Evolutionary conservation across 1,139 yeast genomes (phyloP).

Genomic region (Debaryomycetaceae sp.): DNA sequence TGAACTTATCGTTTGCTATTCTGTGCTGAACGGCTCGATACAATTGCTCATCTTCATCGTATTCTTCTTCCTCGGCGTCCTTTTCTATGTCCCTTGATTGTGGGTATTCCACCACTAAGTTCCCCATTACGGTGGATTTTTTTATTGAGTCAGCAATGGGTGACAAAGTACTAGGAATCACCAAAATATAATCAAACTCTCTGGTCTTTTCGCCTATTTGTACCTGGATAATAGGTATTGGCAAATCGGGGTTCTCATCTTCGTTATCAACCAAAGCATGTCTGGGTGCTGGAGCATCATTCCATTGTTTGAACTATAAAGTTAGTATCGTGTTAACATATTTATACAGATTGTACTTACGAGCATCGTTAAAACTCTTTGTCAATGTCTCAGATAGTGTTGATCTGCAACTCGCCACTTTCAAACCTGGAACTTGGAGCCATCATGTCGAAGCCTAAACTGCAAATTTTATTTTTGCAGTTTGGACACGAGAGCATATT

Average conservation of each 20-base stretch:
- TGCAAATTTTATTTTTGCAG: neutral
- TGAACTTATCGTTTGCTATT: conserved; percentile 20
- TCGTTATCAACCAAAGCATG: conserved; percentile 50
- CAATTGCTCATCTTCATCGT: conserved; percentile 55
- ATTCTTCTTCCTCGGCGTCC: conserved; percentile 22
- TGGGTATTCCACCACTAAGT: conserved; percentile 20
- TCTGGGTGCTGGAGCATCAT: conserved; percentile 50
- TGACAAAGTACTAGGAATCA: conserved; percentile 27
- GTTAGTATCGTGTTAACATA: conserved; percentile 9
- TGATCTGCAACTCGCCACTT: conserved; percentile 1
- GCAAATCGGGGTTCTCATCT: conserved; percentile 12
- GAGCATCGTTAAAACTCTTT: conserved; percentile 7
- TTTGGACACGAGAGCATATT: neutral
- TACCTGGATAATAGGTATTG: conserved; percentile 15
- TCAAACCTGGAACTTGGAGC: neutral
- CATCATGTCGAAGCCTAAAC: neutral
- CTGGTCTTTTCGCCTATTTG: conserved; percentile 3
- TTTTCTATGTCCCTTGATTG: conserved; percentile 8
- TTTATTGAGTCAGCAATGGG: conserved; percentile 21
- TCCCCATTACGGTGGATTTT: conserved; percentile 16
- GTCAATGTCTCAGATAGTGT: neutral
- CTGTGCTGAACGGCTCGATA: conserved; percentile 32
- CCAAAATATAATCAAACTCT: conserved; percentile 14
- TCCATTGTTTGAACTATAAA: conserved; percentile 52
- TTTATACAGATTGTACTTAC: conserved; percentile 7